phyloP scores from a whole-genome alignment of 805 yeast species.

The Myxozyma sirexii region DNA sequence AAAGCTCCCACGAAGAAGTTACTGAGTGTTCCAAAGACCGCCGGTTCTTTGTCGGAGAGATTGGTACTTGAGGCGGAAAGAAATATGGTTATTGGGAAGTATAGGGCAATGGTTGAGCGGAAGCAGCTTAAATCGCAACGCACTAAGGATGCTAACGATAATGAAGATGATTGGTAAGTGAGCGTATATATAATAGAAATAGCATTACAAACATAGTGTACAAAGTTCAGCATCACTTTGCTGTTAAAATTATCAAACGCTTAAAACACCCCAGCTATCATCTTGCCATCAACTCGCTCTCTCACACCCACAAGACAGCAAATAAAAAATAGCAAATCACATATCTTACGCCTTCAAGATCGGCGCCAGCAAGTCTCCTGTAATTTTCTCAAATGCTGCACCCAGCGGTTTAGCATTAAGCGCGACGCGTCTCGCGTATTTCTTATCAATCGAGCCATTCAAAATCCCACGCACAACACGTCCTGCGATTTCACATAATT shows the following conservation, averaged over 20 bases:
- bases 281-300: too few species aligned
- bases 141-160: slow-evolving; percentile 1
- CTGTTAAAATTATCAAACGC: background rate
- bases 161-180: background rate
- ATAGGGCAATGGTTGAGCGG: slow-evolving; percentile 40
- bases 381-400: slow-evolving; percentile 18
- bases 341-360: background rate
- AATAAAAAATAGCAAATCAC: background rate
- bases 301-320: too few species aligned
- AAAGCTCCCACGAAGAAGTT: slow-evolving; percentile 40
- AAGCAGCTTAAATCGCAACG: slow-evolving; percentile 4
- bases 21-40: slow-evolving; percentile 46
- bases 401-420: slow-evolving; percentile 21
- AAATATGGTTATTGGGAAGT: slow-evolving; percentile 43
- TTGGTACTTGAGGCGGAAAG: slow-evolving; percentile 46
- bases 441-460: slow-evolving; percentile 12
- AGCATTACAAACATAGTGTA: background rate
- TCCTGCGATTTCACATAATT: slow-evolving; percentile 27
- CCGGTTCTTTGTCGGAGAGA: slow-evolving; percentile 47
- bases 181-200: background rate
- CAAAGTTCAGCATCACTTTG: background rate
- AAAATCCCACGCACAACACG: slow-evolving; percentile 23
- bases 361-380: slow-evolving; percentile 19
- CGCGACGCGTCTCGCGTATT: slow-evolving; percentile 3
- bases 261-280: background rate